Evolutionary conservation across 2,329 filamentous ascomycete genomes (phyloP), one percentile per base, ranked within the genome.

Genomic region (Stachybotrys chartarum): DNA sequence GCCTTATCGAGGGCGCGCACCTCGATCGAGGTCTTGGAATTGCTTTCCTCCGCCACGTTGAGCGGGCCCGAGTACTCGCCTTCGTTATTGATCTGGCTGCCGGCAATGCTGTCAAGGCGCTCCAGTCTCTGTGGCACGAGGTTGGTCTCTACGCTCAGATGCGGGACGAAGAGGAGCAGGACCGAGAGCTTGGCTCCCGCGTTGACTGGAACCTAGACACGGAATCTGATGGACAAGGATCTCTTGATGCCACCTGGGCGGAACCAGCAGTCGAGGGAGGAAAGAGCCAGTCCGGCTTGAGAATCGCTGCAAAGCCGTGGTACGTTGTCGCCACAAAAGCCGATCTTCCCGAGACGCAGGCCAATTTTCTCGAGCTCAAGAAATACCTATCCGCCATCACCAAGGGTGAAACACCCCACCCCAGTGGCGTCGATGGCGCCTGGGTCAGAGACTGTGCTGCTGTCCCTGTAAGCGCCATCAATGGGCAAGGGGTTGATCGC

Each of bases 261-360:
- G 56, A 58, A 6, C 52, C 57, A 14, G 32, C 55, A 6, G 56
- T 61, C 7, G 50, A 54, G 1, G 35, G 35, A 42, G 35, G 5
- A 42, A 42, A 42, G 3, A 57, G 56, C 17, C 54, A 56, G 3
- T 68, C 70, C 4, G 77, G 71, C n/a, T 68, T 89, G n/a, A 84
- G 87, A 46, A 95, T 97, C 61, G 88, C 89, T n/a, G 83, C 83
- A 39, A 99, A 99, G 74, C 92, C 94, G 1, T 99, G 94, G 94
- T 94, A 96, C 65, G 92, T 97, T 6, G 85, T 97, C 48, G 93
- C 90, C 1, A 97, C 92, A 18, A 97, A 97, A 72, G 92, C 90
- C 1, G 93, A 97, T 68, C 69, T 96, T 54, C 83, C 86, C 4
- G 81, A 81, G 3, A 96, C 94, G 2, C 82, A 91, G 68, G 81